Evolutionary conservation across 1,139 yeast species (phyloP).

Genomic region (Trichomonascaceae sp.): DNA sequence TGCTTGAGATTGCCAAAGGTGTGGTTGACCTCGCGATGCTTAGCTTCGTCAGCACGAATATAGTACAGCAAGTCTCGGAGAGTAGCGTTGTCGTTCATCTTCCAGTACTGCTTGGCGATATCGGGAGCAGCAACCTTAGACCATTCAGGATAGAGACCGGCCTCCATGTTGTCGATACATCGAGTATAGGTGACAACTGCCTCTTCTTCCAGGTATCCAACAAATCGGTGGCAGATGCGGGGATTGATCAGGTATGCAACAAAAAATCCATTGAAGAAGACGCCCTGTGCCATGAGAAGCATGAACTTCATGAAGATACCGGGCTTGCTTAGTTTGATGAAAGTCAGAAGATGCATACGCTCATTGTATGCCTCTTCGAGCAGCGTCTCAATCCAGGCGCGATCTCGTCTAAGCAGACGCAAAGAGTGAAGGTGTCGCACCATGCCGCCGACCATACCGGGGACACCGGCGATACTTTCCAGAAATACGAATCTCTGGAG

Average conservation of each 20-base stretch:
- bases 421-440: conserved; percentile 24
- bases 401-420: conserved; percentile 40
- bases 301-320: conserved; percentile 43
- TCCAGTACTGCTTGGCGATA: conserved; percentile 54
- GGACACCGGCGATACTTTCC: conserved; percentile 68
- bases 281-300: conserved; percentile 57
- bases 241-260: conserved; percentile 48
- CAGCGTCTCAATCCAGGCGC: conserved; percentile 66
- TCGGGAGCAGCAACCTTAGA: conserved; percentile 26
- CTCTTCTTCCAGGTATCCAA: conserved; percentile 69
- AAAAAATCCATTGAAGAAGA: conserved; percentile 56
- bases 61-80: conserved; percentile 49
- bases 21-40: conserved; percentile 67
- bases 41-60: conserved; percentile 55
- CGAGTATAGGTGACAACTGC: conserved; percentile 64
- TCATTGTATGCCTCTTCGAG: conserved; percentile 71
- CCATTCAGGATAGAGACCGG: conserved; percentile 40
- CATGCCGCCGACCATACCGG: conserved; percentile 57
- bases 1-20: conserved; percentile 54
- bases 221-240: conserved; percentile 59
- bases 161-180: conserved; percentile 40
- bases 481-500: conserved; percentile 52
- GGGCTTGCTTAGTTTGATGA: conserved; percentile 53
- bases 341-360: conserved; percentile 63
- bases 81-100: conserved; percentile 37